Evolutionary conservation across 106 monocot genomes (phyloP), one percentile per base, ranked within the genome.

Genomic region (Iris macrosiphon): DNA sequence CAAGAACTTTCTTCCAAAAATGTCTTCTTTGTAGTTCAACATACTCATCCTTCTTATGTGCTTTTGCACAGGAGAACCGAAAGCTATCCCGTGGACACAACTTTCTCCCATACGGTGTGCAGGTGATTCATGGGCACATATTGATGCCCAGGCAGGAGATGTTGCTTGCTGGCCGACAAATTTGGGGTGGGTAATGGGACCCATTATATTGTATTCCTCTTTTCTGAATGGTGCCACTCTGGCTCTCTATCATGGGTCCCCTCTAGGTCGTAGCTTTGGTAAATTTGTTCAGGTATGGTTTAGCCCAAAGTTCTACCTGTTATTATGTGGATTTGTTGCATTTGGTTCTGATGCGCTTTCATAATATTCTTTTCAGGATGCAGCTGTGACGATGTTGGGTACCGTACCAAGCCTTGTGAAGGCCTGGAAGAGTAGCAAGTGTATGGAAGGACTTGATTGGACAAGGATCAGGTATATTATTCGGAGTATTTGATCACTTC

Each of bases 31-130:
- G 45, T 29, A 13, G 35, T 50, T 20, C 15, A 45, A 44, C 28
- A 19, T 45, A 27, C 31, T 63, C 31, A 23, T 32, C 30, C 59
- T 27, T 31, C 27, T 52, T 29, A 31, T 50, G 21, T 55, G 18
- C 28, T 11, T 59, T 30, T 18, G n/a, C 47, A 32, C 56, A 95
- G 95, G 95, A 52, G 85, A 89, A 7, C 89, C 95, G 50, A 95
- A 95, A 76, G 95, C 95, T 52, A 82, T 95, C 59, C 89, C 95
- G 28, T 95, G 89, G 95, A 79, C 89, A 17, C 95, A 95, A 49
- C 63, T 85, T 61, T 89, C 82, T 70, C 76, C 89, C 61, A 77
- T 95, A 38, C 75, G 89, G 72, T 61, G 82, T 60, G 79, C 81
- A 62, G 62, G 79, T 55, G 95, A 95, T 65, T 63, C 81, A 31